These are phyloP conservation scores for Esteya vermicola DNA, from an alignment of 2,329 filamentous ascomycete genomes.

Conservation along the genomic window DNA sequence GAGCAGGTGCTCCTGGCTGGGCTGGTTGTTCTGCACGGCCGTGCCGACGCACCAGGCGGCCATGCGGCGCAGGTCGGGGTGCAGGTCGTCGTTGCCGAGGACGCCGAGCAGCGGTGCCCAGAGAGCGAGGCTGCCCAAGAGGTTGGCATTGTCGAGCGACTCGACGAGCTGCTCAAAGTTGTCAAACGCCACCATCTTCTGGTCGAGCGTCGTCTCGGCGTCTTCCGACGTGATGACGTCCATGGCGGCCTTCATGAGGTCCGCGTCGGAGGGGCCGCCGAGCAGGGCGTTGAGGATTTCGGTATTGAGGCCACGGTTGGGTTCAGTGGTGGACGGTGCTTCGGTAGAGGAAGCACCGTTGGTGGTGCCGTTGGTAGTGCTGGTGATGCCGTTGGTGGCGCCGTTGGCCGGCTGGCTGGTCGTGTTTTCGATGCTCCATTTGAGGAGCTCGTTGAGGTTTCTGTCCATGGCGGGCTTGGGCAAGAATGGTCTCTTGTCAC, in stretches of 20 bases:
- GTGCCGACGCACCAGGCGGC: conserved; percentile 93
- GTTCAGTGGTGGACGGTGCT: too few species aligned
- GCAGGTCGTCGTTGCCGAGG: conserved; percentile 41
- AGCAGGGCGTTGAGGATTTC: conserved; percentile 61
- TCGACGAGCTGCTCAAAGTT: conserved; percentile 92
- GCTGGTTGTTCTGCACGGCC: conserved; percentile 89
- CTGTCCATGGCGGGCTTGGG: conserved; percentile 17
- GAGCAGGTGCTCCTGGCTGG: conserved; percentile 59
- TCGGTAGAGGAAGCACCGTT: conserved; percentile 13
- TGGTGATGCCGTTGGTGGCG: conserved; percentile 11
- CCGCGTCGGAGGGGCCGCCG: conserved; percentile 77
- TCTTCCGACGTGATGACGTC: conserved; percentile 49
- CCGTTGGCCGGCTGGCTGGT: conserved; percentile 7
- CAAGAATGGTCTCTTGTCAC: too few species aligned
- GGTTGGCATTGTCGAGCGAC: conserved; percentile 92
- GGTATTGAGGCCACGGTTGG: conserved; percentile 40
- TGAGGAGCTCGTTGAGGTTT: conserved; percentile 21
- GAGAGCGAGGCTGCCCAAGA: conserved; percentile 62
- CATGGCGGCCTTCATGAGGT: conserved; percentile 82
- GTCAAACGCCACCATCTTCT: conserved; percentile 77
- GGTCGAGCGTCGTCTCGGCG: conserved; percentile 51
- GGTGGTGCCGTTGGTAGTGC: too few species aligned
- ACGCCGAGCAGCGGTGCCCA: conserved; percentile 70
- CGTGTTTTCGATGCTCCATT: conserved; percentile 23
- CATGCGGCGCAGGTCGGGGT: conserved; percentile 63